phyloP scores from a whole-genome alignment of 768 basidiomycete species.

The Fibroporia radiculosa region DNA sequence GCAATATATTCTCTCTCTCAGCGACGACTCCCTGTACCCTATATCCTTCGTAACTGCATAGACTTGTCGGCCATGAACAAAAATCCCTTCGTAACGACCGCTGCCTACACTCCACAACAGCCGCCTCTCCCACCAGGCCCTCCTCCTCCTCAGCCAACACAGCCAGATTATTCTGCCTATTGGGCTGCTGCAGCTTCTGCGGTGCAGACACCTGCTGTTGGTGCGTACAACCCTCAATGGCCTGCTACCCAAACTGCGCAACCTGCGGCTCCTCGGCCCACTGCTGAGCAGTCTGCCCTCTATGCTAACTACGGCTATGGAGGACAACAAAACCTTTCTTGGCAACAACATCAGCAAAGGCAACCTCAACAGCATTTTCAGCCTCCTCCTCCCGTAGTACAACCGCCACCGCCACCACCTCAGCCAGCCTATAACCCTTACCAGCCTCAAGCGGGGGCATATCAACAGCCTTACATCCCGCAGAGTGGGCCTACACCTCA shows the following conservation, averaged over 20 bases:
- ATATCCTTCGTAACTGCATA: not conserved
- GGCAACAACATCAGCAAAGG: conserved; percentile 62
- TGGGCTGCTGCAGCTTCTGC: conserved; percentile 56
- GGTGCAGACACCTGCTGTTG: conserved; percentile 42
- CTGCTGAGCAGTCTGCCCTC: conserved; percentile 74
- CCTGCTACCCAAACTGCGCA: conserved; percentile 41
- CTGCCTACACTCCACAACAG: conserved; percentile 61
- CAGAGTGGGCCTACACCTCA: conserved; percentile 46
- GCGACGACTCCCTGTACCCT: not conserved
- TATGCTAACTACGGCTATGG: conserved; percentile 94
- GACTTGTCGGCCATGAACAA: conserved; percentile 53
- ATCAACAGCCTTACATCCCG: conserved; percentile 60
- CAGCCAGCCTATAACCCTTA: conserved; percentile 71
- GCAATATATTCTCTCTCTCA: not conserved
- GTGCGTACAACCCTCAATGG: conserved; percentile 62
- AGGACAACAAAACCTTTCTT: conserved; percentile 46
- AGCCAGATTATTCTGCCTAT: conserved; percentile 72
- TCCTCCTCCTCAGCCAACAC: conserved; percentile 57
- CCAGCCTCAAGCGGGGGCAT: conserved; percentile 52
- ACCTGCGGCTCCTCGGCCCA: conserved; percentile 45
- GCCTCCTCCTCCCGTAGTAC: conserved; percentile 39
- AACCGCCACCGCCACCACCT: conserved; percentile 46
- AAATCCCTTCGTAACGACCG: conserved; percentile 71
- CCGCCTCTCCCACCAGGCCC: conserved; percentile 78
- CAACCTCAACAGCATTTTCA: conserved; percentile 41